Conservation (phyloP, 345 rosid genomes). For the Lenwebbia sp. region DNA sequence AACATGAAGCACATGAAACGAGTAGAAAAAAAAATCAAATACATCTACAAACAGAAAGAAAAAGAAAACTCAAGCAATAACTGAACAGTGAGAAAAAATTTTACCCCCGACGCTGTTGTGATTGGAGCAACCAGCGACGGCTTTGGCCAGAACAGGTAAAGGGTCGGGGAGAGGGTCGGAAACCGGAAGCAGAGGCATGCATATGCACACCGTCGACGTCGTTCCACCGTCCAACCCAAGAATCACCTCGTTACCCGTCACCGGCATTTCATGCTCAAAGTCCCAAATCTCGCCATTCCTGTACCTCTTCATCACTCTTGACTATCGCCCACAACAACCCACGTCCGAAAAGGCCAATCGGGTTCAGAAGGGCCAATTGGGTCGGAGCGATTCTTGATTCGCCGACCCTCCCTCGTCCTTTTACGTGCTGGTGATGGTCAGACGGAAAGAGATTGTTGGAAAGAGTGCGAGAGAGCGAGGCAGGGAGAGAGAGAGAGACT, state of each 20-base stretch:
- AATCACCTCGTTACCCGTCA: conserved; percentile 17
- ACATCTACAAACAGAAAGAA: neutral
- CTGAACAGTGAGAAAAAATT: neutral
- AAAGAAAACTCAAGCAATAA: neutral
- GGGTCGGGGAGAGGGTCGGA: conserved; percentile 40
- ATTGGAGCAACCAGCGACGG: conserved; percentile 62
- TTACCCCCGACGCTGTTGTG: conserved; percentile 69
- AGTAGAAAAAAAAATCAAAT: neutral
- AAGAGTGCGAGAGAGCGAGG: neutral
- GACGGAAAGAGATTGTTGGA: neutral
- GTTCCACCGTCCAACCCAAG: conserved; percentile 66
- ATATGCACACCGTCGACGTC: conserved; percentile 72
- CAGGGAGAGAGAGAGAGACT: neutral
- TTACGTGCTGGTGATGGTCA: neutral
- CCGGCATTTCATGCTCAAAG: conserved; percentile 33
- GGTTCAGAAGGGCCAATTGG: neutral
- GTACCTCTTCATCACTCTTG: conserved; percentile 34
- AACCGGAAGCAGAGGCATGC: conserved; percentile 37
- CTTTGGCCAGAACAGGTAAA: conserved; percentile 38
- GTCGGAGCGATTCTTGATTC: neutral
- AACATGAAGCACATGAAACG: neutral
- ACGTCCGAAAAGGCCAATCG: neutral
- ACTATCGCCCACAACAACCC: neutral
- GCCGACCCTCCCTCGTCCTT: neutral
- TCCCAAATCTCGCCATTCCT: conserved; percentile 66